phyloP scores from a whole-genome alignment of 768 basidiomycete genomes.

The Auriscalpium microsporum region DNA sequence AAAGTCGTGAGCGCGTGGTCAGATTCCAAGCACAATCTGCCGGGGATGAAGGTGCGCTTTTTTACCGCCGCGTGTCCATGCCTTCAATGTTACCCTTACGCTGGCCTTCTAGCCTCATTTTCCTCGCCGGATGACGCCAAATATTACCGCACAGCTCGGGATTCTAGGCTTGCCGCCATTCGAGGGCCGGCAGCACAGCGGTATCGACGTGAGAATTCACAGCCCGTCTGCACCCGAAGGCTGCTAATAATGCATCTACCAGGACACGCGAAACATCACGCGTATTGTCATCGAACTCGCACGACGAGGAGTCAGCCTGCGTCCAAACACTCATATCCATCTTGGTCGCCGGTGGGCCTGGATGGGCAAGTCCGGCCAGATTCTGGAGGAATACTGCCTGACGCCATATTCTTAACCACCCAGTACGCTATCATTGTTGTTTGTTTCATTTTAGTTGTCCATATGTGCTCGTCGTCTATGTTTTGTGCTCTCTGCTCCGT shows the following conservation, averaged over 20 bases:
- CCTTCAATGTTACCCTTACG: not conserved
- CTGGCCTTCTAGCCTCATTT: slow-evolving; percentile 12
- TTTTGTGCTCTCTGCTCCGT: not conserved
- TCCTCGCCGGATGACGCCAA: slow-evolving; percentile 33
- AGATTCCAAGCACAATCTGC: slow-evolving; percentile 1
- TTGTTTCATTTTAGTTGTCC: not conserved
- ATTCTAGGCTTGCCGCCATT: slow-evolving; percentile 69
- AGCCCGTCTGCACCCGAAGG: not conserved
- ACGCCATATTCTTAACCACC: not conserved
- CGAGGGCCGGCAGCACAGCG: slow-evolving; percentile 78
- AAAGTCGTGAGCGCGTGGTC: slow-evolving; percentile 43
- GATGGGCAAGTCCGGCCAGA: slow-evolving; percentile 74
- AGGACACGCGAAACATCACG: slow-evolving; percentile 89
- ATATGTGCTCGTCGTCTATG: not conserved
- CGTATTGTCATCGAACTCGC: slow-evolving; percentile 77
- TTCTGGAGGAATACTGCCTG: slow-evolving; percentile 40
- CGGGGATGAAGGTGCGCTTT: slow-evolving; percentile 3
- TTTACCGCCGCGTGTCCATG: not conserved
- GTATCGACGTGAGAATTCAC: slow-evolving; percentile 70
- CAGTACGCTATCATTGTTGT: not conserved
- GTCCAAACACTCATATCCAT: slow-evolving; percentile 65
- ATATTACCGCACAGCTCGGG: slow-evolving; percentile 68
- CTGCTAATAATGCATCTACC: not conserved
- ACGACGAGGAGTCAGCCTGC: slow-evolving; percentile 52
- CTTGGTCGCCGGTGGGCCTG: slow-evolving; percentile 67